Base-by-base conservation (phyloP, 2,329 filamentous ascomycete species). In the Bipolaris bicolor region DNA sequence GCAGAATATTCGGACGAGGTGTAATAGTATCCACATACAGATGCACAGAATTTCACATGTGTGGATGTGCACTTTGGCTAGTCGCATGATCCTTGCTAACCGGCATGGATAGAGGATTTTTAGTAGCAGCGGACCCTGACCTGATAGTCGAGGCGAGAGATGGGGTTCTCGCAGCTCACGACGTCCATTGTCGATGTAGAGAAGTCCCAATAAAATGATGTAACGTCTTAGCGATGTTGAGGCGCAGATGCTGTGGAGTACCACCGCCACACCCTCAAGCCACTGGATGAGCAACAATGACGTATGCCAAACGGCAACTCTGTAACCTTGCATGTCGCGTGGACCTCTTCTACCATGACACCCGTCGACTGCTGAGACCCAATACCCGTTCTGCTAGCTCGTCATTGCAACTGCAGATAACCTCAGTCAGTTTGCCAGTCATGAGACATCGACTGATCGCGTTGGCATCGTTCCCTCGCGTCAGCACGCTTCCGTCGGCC, bases 381-480 rank as follows among this genome's bases (percentile, higher is more conserved):
- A 18, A 36, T 53, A 50, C 51, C 37, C 44, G 22, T 55, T 15
- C 36, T 54, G 16, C 15, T 41, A 31, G 45, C 34, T 24, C 37
- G 16, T 10, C 29, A 16, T 39, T 43, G 40, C 20, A 26, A 29
- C 31, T 40, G 26, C 7, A 41, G 51, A 49, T 34, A 37, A 7
- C 26, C 34, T 33, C 44, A 41, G 39, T 24, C 16, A 44, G 29
- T 41, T 45, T 24, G 51, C 37, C 43, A 47, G 61, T 49, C 18
- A 76, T 76, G 73, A 75, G 66, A 62, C 70, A 72, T 48, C 66
- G 70, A 59, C 61, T 75, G 60, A 60, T 66, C 11, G 61, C 66
- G 44, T 52, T 71, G 49, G 55, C 59, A 24, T 56, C 64, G 36
- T 60, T 71, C 29, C 34, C 69, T 49, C 64, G 63, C 54, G 44